A percentile compares a stretch with the other conserved stretches of the same genome.
These are phyloP conservation scores for Erigeron canadensis DNA, from an alignment of 129 eudicot genomes.

Conservation along the genomic window DNA sequence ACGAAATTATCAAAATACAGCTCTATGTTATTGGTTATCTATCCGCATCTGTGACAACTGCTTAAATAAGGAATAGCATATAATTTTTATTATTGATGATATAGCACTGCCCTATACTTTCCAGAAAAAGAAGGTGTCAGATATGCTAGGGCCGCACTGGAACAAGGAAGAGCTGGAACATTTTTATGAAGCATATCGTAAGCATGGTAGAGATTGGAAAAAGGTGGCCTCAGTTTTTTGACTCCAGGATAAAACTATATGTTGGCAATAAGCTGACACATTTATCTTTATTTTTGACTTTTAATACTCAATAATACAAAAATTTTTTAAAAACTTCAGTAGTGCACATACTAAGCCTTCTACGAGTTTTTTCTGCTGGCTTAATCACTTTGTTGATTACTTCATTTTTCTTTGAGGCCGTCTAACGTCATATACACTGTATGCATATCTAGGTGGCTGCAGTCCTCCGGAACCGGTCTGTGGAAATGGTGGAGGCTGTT, in stretches of 20 bases:
- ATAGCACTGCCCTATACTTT: conserved; percentile 25
- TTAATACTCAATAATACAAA: conserved; percentile 1
- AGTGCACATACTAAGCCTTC: conserved; percentile 18
- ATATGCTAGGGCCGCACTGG: conserved; percentile 88
- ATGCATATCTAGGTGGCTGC: conserved; percentile 62
- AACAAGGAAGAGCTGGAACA: conserved; percentile 79
- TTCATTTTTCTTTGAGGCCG: conserved; percentile 16
- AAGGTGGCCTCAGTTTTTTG: conserved; percentile 53
- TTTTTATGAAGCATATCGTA: conserved; percentile 91
- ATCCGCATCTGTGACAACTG: conserved; percentile 23
- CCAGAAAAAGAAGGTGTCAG: conserved; percentile 87
- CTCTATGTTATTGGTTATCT: conserved; percentile 8
- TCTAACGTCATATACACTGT: conserved; percentile 14
- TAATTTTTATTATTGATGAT: conserved; percentile 2
- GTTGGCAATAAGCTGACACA: conserved; percentile 22
- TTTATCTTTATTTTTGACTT: conserved; percentile 8
- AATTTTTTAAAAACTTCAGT: conserved; percentile 4
- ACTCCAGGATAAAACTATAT: not conserved
- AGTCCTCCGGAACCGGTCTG: conserved; percentile 63
- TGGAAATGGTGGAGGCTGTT: conserved; percentile 97
- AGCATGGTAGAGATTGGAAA: conserved; percentile 90
- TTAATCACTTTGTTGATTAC: not conserved
- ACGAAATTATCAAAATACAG: conserved; percentile 6
- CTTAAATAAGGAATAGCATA: conserved; percentile 19
- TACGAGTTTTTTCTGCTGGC: conserved; percentile 15